Evolutionary conservation across 1,284 basidiomycete species (phyloP).

Genomic region (Phellinidium pouzarii): DNA sequence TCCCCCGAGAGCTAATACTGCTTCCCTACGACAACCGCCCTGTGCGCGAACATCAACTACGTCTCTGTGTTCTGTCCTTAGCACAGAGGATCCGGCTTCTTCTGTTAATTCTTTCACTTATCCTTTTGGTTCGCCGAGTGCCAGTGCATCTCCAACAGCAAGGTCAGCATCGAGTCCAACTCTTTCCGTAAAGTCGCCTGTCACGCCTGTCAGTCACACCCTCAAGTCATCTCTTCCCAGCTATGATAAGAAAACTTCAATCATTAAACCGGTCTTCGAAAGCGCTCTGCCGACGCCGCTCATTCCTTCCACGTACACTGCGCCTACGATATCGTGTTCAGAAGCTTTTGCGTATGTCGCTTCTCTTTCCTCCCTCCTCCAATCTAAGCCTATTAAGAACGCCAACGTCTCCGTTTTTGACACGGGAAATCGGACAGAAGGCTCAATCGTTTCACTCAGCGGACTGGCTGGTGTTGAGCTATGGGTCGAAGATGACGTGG

Average conservation of each 20-base stretch:
- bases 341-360: not conserved
- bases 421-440: not conserved
- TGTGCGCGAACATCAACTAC: not conserved
- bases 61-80: not conserved
- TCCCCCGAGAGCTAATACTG: not conserved
- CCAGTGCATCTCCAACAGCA: not conserved
- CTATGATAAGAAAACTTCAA: too few species aligned
- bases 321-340: not conserved
- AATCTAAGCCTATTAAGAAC: not conserved
- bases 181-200: not conserved
- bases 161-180: not conserved
- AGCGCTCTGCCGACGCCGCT: not conserved
- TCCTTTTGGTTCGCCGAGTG: not conserved
- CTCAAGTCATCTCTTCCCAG: not conserved
- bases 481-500: not conserved
- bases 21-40: not conserved
- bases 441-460: not conserved
- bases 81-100: not conserved
- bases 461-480: not conserved
- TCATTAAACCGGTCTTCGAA: too few species aligned
- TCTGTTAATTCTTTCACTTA: not conserved
- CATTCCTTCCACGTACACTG: not conserved
- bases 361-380: not conserved
- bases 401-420: not conserved
- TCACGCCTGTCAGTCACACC: not conserved